Percentiles rank a stretch among this genome's conserved stretches.
These are phyloP conservation scores for Anthracocystis setariae DNA, from an alignment of 1,284 basidiomycete species.

Conservation along the genomic window DNA sequence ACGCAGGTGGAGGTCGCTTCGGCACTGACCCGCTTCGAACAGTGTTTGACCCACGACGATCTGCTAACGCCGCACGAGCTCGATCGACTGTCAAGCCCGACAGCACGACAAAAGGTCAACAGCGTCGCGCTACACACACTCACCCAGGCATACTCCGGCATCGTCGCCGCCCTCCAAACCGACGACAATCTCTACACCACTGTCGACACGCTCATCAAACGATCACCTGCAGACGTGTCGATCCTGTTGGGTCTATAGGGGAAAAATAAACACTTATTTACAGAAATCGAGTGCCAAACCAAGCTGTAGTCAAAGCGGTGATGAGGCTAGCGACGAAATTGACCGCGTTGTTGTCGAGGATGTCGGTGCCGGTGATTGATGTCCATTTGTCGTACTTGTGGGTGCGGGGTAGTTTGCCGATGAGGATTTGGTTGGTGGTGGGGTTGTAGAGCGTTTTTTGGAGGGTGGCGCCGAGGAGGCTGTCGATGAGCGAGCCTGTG, in stretches of 20 bases:
- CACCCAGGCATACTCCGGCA: constrained; percentile 23
- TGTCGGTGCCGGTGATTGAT: constrained; percentile 76
- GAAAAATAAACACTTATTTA: too few species aligned
- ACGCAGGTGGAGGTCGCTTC: constrained; percentile 9
- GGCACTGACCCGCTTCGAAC: constrained; percentile 28
- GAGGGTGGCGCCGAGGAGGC: constrained; percentile 82
- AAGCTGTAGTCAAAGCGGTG: constrained; percentile 39
- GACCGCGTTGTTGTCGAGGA: constrained; percentile 78
- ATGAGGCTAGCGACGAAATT: constrained; percentile 49
- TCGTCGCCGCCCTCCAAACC: constrained; percentile 18
- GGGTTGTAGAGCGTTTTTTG: constrained; percentile 82
- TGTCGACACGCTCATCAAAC: constrained; percentile 18
- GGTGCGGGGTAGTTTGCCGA: constrained; percentile 25
- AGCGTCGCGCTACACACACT: constrained; percentile 24
- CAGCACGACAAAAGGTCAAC: constrained; percentile 33
- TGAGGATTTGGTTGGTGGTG: constrained; percentile 75
- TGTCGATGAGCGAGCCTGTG: constrained; percentile 72
- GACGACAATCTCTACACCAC: constrained; percentile 14
- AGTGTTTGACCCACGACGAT: constrained; percentile 38
- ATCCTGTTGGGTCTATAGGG: constrained; percentile 50
- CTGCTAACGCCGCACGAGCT: constrained; percentile 40
- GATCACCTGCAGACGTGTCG: constrained; percentile 32
- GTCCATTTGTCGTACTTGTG: constrained; percentile 61
- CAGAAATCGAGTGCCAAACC: constrained; percentile 16
- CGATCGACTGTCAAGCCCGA: constrained; percentile 21